Evolutionary conservation across 169 alveolate species (phyloP), one percentile per base, ranked within the genome.

Genomic region (Ichthyophthirius multifiliis): DNA sequence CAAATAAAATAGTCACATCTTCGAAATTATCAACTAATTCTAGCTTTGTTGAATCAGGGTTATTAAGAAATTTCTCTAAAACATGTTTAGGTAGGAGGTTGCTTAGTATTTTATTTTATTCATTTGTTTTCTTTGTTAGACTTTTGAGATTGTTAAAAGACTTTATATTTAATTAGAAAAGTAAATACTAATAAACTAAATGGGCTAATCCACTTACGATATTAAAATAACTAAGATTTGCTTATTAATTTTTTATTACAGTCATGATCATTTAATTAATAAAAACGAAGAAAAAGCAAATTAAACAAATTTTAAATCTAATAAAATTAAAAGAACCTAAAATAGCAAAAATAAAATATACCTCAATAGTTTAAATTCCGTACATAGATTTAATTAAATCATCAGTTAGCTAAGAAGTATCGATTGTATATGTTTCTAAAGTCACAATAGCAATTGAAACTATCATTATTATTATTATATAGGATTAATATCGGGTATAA

Each of bases 1-100:
- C 93, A 71, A 87, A 94, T 23, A 94, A 84, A 32, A 94, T 64
- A 10, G 97, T 92, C 23, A 87, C 94, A 67, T 84, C 88, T 16
- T 86, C 93, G 3, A 90, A 67, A 6, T 82, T 89, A 74, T 94
- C 97, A 4, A 55, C 71, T 27, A 55, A 7, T 9, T 55, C 71
- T 1, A 67, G 71, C 20, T 83, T 81, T 18, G 74, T 55, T 10
- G 71, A 77, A 43, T 81, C 46, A 39, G 73, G 76, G 43, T 81
- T 81, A 18, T 71, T 20, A n/a, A 71, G 39, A 43, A 81, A 81
- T 30, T 76, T 45, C 15, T 76, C 76, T 31, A 81, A 31, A 13
- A 81, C 46, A 20, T 81, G 86, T 7, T 65, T 47, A 0, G 86
- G 86, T 27, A 81, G 39, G 13, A 81, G 62, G 73, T 81, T 67